Percentiles rank a stretch among this genome's conserved stretches.
phyloP scores from a whole-genome alignment of 768 basidiomycete genomes.

The Nevesoporus exiguus region DNA sequence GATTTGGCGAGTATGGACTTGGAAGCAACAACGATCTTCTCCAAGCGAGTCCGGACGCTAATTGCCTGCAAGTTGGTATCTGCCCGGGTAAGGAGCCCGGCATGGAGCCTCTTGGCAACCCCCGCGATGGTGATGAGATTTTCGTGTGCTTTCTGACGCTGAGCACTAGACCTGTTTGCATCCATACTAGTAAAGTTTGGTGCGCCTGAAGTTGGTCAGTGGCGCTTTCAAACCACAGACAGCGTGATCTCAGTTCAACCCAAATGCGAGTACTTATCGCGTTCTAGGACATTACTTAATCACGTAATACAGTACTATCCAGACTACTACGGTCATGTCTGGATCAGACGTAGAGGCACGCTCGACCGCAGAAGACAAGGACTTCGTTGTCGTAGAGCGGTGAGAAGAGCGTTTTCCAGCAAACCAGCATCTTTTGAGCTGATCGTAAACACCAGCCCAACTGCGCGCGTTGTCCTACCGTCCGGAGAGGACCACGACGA shows the following conservation, averaged over 20 bases:
- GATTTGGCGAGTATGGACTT: not conserved
- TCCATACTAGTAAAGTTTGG: not conserved
- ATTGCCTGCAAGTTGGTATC: not conserved
- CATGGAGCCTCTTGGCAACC: not conserved
- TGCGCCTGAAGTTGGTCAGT: not conserved
- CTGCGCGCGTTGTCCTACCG: constrained; percentile 50
- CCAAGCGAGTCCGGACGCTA: not conserved
- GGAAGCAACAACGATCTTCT: not conserved
- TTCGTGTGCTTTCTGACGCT: not conserved
- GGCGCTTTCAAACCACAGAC: too few relatives aligned
- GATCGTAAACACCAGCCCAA: constrained; percentile 18
- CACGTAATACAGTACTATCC: not conserved
- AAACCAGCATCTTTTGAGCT: not conserved
- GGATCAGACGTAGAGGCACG: constrained; percentile 12
- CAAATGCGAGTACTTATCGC: too few relatives aligned
- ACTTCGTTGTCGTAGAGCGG: constrained; percentile 26
- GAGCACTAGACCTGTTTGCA: not conserved
- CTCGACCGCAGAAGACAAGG: constrained; percentile 17
- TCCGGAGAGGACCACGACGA: constrained; percentile 27
- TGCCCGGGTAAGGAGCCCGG: not conserved
- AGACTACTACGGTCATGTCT: constrained; percentile 19
- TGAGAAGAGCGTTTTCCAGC: constrained; percentile 1
- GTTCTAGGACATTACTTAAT: constrained; percentile 8
- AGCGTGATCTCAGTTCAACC: too few relatives aligned
- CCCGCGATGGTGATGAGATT: not conserved